Conservation (phyloP, 176 grass and related monocot species). For the Olyra latifolia region DNA sequence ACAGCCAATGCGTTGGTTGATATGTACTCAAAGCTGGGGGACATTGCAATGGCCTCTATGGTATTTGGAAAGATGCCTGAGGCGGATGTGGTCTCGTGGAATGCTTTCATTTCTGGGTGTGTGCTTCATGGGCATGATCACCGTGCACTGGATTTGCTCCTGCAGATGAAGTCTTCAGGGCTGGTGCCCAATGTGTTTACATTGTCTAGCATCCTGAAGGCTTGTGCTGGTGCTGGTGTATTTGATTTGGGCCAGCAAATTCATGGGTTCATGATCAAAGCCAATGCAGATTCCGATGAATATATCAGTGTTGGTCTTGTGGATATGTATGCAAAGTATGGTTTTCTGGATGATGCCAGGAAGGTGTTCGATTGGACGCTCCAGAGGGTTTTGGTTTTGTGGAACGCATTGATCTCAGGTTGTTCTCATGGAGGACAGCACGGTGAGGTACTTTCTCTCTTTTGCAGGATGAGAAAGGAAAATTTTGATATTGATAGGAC, state of each 20-base stretch:
- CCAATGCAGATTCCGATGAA: slow-evolving; percentile 50
- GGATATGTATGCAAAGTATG: slow-evolving; percentile 69
- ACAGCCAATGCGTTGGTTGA: slow-evolving; percentile 69
- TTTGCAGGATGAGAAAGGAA: slow-evolving; percentile 67
- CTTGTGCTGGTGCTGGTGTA: slow-evolving; percentile 57
- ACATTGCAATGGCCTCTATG: slow-evolving; percentile 39
- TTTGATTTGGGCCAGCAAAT: slow-evolving; percentile 76
- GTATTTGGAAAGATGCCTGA: slow-evolving; percentile 53
- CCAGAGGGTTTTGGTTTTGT: slow-evolving; percentile 54
- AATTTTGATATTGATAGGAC: slow-evolving; percentile 59
- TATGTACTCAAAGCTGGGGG: slow-evolving; percentile 77
- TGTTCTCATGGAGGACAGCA: slow-evolving; percentile 57
- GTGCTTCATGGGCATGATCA: slow-evolving; percentile 68
- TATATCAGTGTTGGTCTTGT: slow-evolving; percentile 73
- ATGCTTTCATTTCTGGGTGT: slow-evolving; percentile 73
- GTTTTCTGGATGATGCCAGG: slow-evolving; percentile 46
- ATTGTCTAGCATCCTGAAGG: slow-evolving; percentile 72
- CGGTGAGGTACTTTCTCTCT: slow-evolving; percentile 49
- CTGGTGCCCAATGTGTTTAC: slow-evolving; percentile 67
- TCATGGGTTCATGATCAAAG: slow-evolving; percentile 79
- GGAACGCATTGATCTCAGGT: slow-evolving; percentile 82
- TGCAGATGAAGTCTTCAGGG: slow-evolving; percentile 59
- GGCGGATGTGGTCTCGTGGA: slow-evolving; percentile 79
- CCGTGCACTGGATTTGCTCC: slow-evolving; percentile 55
- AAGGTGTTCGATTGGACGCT: slow-evolving; percentile 64